Base-by-base conservation (phyloP, 306 rosid genomes). In the Sphenostylis stenocarpa region DNA sequence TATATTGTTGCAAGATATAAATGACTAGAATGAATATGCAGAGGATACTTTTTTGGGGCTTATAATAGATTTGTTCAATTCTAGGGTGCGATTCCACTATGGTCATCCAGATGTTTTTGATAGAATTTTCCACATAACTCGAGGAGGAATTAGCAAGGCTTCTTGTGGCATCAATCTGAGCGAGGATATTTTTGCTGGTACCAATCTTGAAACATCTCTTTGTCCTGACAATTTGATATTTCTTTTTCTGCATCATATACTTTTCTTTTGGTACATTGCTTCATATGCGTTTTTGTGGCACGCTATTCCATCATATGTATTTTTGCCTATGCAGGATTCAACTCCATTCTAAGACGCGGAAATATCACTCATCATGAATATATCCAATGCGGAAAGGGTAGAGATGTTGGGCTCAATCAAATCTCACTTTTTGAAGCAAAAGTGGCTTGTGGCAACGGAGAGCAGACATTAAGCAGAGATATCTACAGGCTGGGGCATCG, bases 131-230 rank as follows among this genome's bases (percentile, higher is more conserved):
- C 97, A 92, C 77, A 90, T 95, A 52, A 95, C 99, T 66, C 99
- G 99, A 58, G 99, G 99, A 78, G 99, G 99, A 58, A 88, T 92
- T n/a, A 95, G 99, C 86, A 95, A 95, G 86, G 99, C 99, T 82
- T 95, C 99, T 72, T 88, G 91, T 74, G 97, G 91, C 78, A 87
- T 95, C 92, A 88, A 95, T 80, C 85, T 95, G 72, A 95, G 99
- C 45, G 99, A 95, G 86, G 99, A 95, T 78, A 95, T 95, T 76
- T 95, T 95, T 92, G 97, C 99, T 19, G 99, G 99, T 92, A 88
- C 56, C 57, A 61, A 80, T 86, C 70, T 72, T 63, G 49, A 74
- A 77, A 55, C 70, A 71, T 69, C 51, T 52, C 47, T 39, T 56
- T 26, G 63, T 36, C 64, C 63, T 16, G 34, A 62, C 9, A 53